phyloP scores from a whole-genome alignment of 176 grass and related monocot genomes.

The Paspalum vaginatum region DNA sequence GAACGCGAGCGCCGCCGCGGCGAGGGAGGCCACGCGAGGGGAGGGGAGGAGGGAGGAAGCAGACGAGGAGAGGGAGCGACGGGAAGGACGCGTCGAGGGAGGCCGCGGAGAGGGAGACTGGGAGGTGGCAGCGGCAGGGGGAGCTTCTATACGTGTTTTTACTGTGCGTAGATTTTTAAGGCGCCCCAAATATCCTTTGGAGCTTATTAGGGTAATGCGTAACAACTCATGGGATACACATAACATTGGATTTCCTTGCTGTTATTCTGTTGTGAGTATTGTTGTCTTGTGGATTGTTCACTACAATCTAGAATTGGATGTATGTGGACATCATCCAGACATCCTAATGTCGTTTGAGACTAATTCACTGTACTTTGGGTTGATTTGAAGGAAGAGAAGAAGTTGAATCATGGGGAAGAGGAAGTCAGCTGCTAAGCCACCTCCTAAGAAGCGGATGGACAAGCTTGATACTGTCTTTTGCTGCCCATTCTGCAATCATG shows the following conservation, averaged over 20 bases:
- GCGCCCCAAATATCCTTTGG: neutral
- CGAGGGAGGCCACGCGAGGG: slow-evolving; percentile 32
- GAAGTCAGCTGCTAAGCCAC: slow-evolving; percentile 69
- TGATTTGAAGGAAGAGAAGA: slow-evolving; percentile 40
- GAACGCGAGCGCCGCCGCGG: slow-evolving; percentile 55
- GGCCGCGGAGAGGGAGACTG: slow-evolving; percentile 33
- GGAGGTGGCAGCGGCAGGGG: slow-evolving; percentile 36
- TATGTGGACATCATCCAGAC: neutral
- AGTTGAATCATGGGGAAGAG: slow-evolving; percentile 70
- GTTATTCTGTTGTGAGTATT: neutral
- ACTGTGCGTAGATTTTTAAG: neutral
- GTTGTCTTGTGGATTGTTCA: neutral
- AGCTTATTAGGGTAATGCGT: neutral
- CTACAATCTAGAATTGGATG: neutral
- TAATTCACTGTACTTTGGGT: neutral
- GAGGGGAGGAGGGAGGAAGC: slow-evolving; percentile 35
- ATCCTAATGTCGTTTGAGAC: neutral
- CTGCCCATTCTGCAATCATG: slow-evolving; percentile 86
- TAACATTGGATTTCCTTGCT: neutral
- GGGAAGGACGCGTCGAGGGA: slow-evolving; percentile 38
- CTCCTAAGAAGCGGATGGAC: slow-evolving; percentile 82
- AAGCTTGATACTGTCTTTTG: slow-evolving; percentile 76
- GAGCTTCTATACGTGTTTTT: neutral
- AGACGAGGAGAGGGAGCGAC: slow-evolving; percentile 35
- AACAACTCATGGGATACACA: neutral